Conservation (phyloP, 441 rosid genomes). For the Populus trichocarpa region DNA sequence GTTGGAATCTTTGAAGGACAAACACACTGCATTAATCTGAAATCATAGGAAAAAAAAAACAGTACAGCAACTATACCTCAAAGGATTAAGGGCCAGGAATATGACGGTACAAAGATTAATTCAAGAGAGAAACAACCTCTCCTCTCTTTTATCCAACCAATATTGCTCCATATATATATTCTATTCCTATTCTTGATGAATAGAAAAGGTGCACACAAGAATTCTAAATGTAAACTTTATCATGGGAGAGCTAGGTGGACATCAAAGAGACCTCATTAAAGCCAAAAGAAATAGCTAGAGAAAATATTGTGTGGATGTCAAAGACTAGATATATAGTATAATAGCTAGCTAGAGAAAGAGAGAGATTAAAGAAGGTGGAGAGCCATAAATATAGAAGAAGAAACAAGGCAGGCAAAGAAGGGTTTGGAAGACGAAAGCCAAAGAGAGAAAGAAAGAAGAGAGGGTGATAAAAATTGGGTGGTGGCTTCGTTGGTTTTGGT, state of each 20-base stretch:
- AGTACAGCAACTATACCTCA: constrained; percentile 12
- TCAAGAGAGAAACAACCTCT: constrained; percentile 25
- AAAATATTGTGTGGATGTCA: not conserved
- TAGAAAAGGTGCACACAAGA: constrained; percentile 11
- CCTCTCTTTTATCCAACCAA: constrained; percentile 11
- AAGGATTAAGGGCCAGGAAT: not conserved
- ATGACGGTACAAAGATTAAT: not conserved
- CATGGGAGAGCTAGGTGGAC: not conserved
- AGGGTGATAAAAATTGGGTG: constrained; percentile 14
- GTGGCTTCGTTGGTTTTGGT: constrained; percentile 15
- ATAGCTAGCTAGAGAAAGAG: too few relatives aligned
- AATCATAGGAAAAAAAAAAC: not conserved
- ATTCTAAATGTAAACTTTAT: not conserved
- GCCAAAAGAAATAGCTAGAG: not conserved
- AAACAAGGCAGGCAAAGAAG: too few relatives aligned
- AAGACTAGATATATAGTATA: too few relatives aligned
- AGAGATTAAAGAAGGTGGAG: too few relatives aligned
- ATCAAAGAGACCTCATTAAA: constrained; percentile 9
- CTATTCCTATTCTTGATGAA: constrained; percentile 4
- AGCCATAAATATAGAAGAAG: not conserved
- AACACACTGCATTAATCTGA: not conserved
- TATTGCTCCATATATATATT: constrained; percentile 11
- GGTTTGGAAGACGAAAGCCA: not conserved
- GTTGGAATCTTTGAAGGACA: constrained; percentile 32
- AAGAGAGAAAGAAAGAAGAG: not conserved